Conservation (phyloP, 2,329 filamentous ascomycete species). For the Botryotinia convoluta region DNA sequence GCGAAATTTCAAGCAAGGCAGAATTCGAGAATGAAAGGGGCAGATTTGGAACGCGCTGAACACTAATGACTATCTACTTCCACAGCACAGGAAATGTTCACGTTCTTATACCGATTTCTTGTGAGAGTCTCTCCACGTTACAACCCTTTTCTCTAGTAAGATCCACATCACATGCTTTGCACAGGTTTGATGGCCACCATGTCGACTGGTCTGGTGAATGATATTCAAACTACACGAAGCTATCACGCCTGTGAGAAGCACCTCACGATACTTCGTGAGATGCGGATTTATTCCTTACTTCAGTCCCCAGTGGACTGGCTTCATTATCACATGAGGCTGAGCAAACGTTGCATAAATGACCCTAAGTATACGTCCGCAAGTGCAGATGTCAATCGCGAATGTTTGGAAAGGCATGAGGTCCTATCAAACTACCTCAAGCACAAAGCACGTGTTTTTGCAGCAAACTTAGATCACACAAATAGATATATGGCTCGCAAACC, state of each 20-base stretch:
- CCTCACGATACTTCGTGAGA: background rate
- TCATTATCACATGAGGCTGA: no score
- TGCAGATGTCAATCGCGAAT: no score
- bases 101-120: background rate
- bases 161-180: background rate
- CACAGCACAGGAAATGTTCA: background rate
- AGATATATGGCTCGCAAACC: background rate
- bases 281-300: background rate
- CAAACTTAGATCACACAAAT: background rate
- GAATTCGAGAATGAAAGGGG: background rate
- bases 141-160: accelerated
- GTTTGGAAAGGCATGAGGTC: background rate
- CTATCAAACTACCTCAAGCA: background rate
- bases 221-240: background rate
- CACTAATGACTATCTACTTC: background rate
- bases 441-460: background rate
- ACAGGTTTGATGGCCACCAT: background rate
- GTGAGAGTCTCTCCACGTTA: background rate
- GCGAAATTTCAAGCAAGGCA: no score
- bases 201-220: background rate
- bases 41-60: background rate
- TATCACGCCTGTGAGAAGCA: background rate
- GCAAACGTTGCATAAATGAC: background rate
- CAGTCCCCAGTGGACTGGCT: background rate
- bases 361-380: background rate